Evolutionary conservation across 1,284 basidiomycete genomes (phyloP), one percentile per base, ranked within the genome.

Genomic region (Ceratobasidium sp.): DNA sequence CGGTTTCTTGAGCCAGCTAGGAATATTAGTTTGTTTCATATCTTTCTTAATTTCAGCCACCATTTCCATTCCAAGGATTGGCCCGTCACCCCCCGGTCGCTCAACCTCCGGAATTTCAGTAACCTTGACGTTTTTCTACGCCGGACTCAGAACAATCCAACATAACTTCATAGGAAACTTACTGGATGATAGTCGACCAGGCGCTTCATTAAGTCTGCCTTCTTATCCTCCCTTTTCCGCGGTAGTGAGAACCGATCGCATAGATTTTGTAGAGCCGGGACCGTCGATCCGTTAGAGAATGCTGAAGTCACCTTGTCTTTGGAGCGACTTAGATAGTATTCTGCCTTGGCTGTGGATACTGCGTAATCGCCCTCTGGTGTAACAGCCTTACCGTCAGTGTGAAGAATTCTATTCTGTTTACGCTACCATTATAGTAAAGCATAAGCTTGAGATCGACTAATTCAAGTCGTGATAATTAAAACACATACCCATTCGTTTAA

Each of bases 1-100:
- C 3, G 65, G 52, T 1, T 44, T 52, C 15, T 68, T 77, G 40
- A 81, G 40, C 77, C 77, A 78, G 38, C 33, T 46, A 3, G 78
- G 78, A 40, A 68, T 40, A 38, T 61, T 62, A 0, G 77, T 78
- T 7, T 23, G 15, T 2, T 66, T 23, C 20, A 79, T 73, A 42
- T 79, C 78, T 0, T 15, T 2, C 20, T 59, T 26, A 3, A 79
- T 38, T 50, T 67, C 62, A 10, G 40, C 62, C 3, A 79, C 48
- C 9, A 66, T 40, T 17, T 67, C 61, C 40, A 42, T 1, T 7
- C 61, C 61, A 10, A 64, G 38, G 6, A 12, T 17, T 17, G n/a
- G n/a, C 0, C 61, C n/a, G 0, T 42, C n/a, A 40, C 59, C 40
- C 6, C 10, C 7, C 7, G 61, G 40, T 44, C 2, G 61, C n/a